Conservation (phyloP, 2,329 filamentous ascomycete genomes). For the Cordyceps militaris region DNA sequence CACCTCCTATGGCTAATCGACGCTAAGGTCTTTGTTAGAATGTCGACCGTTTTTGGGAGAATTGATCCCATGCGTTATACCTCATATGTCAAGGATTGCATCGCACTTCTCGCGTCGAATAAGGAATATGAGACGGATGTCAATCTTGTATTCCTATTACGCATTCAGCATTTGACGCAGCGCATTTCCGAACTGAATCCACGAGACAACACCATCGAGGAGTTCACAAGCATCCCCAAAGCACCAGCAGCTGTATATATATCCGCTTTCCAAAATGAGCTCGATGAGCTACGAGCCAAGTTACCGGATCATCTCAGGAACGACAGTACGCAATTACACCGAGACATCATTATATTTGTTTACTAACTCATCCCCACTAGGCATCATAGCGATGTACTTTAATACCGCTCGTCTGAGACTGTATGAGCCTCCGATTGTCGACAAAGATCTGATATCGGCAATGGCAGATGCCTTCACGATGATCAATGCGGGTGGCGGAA, state of each 20-base stretch:
- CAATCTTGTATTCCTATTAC: slow-evolving; percentile 39
- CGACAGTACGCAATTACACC: slow-evolving; percentile 28
- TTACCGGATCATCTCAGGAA: slow-evolving; percentile 29
- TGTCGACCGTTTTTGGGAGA: slow-evolving; percentile 35
- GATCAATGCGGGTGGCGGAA: slow-evolving; percentile 29
- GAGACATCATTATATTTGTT: too few species aligned
- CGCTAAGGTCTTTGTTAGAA: slow-evolving; percentile 22
- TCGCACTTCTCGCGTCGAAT: slow-evolving; percentile 36
- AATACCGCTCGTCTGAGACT: slow-evolving; percentile 36
- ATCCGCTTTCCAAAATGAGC: slow-evolving; percentile 38
- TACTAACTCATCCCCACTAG: slow-evolving; percentile 20
- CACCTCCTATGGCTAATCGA: too few species aligned
- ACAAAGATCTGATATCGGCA: slow-evolving; percentile 32
- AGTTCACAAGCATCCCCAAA: slow-evolving; percentile 27
- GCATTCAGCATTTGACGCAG: slow-evolving; percentile 43
- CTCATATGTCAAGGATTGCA: slow-evolving; percentile 44
- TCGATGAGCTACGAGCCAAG: slow-evolving; percentile 33
- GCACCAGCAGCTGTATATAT: slow-evolving; percentile 40
- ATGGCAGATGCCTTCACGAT: slow-evolving; percentile 37
- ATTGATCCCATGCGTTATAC: slow-evolving; percentile 45
- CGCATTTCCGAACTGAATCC: slow-evolving; percentile 38
- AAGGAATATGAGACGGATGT: slow-evolving; percentile 41
- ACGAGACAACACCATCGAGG: slow-evolving; percentile 28
- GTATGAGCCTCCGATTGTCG: slow-evolving; percentile 40
- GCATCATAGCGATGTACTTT: slow-evolving; percentile 32